Base-by-base conservation (phyloP, 2,329 filamentous ascomycete species). In the Neocatenulostroma microsporum region DNA sequence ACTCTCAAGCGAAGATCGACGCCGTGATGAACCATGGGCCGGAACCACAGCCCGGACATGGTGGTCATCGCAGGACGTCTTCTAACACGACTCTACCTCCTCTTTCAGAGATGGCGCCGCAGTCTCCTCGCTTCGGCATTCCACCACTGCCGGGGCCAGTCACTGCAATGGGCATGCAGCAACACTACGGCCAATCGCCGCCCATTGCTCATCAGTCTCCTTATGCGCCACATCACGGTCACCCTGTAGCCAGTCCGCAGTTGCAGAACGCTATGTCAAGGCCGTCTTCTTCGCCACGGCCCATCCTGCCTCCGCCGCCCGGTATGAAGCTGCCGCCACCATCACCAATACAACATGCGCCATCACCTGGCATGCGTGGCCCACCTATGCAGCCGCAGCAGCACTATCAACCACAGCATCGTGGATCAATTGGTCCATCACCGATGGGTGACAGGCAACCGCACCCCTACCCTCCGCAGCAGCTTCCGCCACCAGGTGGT, bases 131-230 rank as follows among this genome's bases (percentile, higher is more conserved):
- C 5, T 52, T 50, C 37, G 50, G 44, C 20, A 48, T 51, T 12
- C 50, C 51, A 17, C 47, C 50, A 25, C 34, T 51, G 32, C 37
- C 49, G 19, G 54, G 18, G 14, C 47, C 48, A 11, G 21, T 14
- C n/a, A 13, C 31, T 25, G n/a, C 13, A n/a, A 19, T n/a, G n/a
- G n/a, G n/a, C n/a, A 54, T 25, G 38, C 31, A 30, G 13, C 40
- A 48, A 20, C 50, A 49, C 10, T 60, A 60, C 45, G 58, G 49
- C 28, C 54, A 56, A 30, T 42, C 55, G 47, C 41, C 59, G 13
- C 53, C 60, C 12, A 39, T 53, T 21, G 44, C 45, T 25, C 60
- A 61, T 39, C 58, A 59, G 21, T 57, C 63, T 17, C 60, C 62
- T 7, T 63, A 62, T 35, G 45, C 56, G 11, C 49, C 53, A 13